These are phyloP conservation scores for Purpureocillium lavendulum DNA, from an alignment of 2,329 filamentous ascomycete species.

Conservation along the genomic window DNA sequence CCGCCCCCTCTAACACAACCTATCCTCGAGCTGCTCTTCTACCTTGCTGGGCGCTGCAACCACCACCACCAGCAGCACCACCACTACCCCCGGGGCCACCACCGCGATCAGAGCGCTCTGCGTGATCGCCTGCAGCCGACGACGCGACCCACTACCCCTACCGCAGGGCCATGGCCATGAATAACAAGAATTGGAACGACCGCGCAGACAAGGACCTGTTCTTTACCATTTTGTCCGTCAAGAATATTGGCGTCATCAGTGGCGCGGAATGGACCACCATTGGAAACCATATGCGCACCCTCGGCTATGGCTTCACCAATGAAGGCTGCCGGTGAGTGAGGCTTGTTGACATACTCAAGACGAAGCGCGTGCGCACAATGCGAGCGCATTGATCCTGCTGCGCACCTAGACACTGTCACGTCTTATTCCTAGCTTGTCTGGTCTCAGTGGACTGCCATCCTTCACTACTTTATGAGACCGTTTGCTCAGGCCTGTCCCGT, in stretches of 20 bases:
- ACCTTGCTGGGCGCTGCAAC: neutral
- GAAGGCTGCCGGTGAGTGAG: slow-evolving; percentile 52
- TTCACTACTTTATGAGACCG: too few relatives aligned
- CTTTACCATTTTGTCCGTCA: slow-evolving; percentile 53
- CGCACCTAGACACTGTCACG: too few relatives aligned
- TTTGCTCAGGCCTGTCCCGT: too few relatives aligned
- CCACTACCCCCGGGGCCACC: neutral
- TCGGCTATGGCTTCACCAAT: slow-evolving; percentile 57
- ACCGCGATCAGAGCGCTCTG: slow-evolving; percentile 1
- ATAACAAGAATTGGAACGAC: slow-evolving; percentile 55
- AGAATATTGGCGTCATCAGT: slow-evolving; percentile 56
- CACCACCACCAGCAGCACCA: neutral
- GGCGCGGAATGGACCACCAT: slow-evolving; percentile 54
- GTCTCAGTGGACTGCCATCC: too few relatives aligned
- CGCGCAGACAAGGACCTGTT: slow-evolving; percentile 55
- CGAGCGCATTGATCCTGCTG: too few relatives aligned
- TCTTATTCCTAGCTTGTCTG: too few relatives aligned
- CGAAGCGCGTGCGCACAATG: neutral
- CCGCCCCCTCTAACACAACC: slow-evolving; percentile 26
- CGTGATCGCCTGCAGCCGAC: slow-evolving; percentile 10
- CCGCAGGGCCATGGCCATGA: slow-evolving; percentile 21
- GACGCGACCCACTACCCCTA: slow-evolving; percentile 3
- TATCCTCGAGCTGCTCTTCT: slow-evolving; percentile 12
- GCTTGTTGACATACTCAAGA: neutral
- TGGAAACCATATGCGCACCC: slow-evolving; percentile 49